Evolutionary conservation across 257 asterid genomes (phyloP).

Genomic region (Primulina huaijiensis): DNA sequence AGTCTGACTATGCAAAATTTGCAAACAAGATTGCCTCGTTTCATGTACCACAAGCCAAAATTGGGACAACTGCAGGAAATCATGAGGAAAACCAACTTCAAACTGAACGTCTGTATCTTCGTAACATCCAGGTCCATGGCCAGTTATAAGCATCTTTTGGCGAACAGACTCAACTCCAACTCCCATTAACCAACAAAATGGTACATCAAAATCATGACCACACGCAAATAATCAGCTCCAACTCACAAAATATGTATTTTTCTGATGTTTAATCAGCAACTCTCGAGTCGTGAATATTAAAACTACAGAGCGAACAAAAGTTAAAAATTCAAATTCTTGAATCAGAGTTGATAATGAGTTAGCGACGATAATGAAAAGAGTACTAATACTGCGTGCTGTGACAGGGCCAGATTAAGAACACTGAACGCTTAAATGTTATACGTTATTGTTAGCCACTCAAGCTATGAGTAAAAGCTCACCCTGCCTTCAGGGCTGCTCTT

Average conservation of each 20-base stretch:
- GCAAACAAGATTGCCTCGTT: slow-evolving; percentile 9
- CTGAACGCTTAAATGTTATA: too few species aligned
- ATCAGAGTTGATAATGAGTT: too few species aligned
- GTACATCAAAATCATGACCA: background rate
- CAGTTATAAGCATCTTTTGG: background rate
- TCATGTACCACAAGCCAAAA: background rate
- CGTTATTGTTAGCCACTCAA: too few species aligned
- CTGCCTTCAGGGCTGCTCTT: slow-evolving; percentile 72
- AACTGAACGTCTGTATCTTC: background rate
- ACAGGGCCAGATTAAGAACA: too few species aligned
- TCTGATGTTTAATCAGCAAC: background rate
- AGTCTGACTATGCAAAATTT: background rate
- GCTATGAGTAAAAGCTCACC: slow-evolving; percentile 39
- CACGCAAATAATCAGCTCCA: background rate
- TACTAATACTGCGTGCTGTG: too few species aligned
- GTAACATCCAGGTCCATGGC: background rate
- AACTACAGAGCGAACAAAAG: too few species aligned
- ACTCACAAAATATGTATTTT: background rate
- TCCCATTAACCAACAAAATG: too few species aligned
- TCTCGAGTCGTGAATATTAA: too few species aligned
- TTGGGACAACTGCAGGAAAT: background rate
- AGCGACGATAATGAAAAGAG: too few species aligned
- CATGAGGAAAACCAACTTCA: background rate
- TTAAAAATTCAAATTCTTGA: too few species aligned
- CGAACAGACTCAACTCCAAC: background rate